Evolutionary conservation across 768 basidiomycete genomes (phyloP), one percentile per base, ranked within the genome.

Genomic region (Phanerochaete carnosa): DNA sequence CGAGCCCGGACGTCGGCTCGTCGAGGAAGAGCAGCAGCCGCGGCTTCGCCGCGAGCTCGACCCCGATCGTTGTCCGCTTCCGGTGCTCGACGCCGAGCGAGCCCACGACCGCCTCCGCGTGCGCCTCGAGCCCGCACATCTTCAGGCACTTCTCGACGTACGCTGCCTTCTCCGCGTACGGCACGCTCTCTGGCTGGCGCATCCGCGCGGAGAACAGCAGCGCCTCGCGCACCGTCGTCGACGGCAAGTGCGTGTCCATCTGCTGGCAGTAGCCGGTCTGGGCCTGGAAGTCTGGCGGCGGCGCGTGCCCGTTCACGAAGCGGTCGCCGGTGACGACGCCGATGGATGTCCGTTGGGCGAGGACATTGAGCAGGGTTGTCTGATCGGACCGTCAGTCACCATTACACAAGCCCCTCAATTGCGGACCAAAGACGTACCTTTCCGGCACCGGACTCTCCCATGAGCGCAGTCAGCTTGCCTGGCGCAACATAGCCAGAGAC

Each of bases 261-360:
- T 96, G 94, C 68, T 95, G 92, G 60, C 88, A 90, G 67, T 94
- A 95, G 0, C 91, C 92, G 51, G 85, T 86, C 72, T 85, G 84
- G 62, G 85, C 76, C 70, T 80, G 76, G 69, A 82, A 85, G 57
- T 84, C 80, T 0, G 73, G 61, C 2, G 82, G 81, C 2, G 79
- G 66, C 22, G 72, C 60, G 8, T 76, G 71, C 1, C 80, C 73
- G 68, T 85, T 73, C 69, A 84, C 76, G 73, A 80, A 66, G 68
- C 74, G 72, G 4, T 77, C 72, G 3, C 80, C 80, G 2, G 66
- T 70, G 55, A 81, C 69, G 3, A 79, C 66, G n/a, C 81, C 81
- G 2, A 62, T 63, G 4, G 66, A 67, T 9, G 70, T 70, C 1
- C 80, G 74, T 59, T 78, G 69, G 0, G 80, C 79, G 8, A 80